Base-by-base conservation (phyloP, 352 stramenopile genomes). In the Phytophthora capsici region DNA sequence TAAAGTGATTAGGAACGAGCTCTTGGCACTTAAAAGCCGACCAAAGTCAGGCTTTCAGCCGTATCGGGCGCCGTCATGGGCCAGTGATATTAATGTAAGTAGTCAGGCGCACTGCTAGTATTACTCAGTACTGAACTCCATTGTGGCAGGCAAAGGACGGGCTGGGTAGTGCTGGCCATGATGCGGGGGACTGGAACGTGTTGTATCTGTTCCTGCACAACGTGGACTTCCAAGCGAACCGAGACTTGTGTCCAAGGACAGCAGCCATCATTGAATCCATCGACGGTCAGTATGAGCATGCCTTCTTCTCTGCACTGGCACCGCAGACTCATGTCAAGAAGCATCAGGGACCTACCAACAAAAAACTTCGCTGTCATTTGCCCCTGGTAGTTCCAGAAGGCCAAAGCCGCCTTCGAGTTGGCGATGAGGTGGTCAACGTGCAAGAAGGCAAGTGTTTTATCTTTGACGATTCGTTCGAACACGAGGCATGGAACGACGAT, bases 401-500 rank as follows among this genome's bases (percentile, higher is more conserved):
- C 9, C 26, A 66, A 34, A 92, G 88, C 23, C 71, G 80, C 9
- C 72, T 97, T 22, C 88, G 90, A 23, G 88, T 89, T 17, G 91
- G 88, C 12, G 69, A 82, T 47, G 72, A 95, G 49, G 73, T 80
- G 9, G 69, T 95, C 20, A 30, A 79, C 16, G 93, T 91, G 49
- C 53, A 89, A 40, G 82, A 97, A 63, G 96, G 95, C 47, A 91
- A 98, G 43, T 96, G 92, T n/a, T 82, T 99, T 26, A 66, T 99
- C 4, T 98, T 99, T 61, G 97, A 99, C 75, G 98, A 99, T 81
- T 98, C 89, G 22, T 99, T 98, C 73, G 93, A 99, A 76, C 98
- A 99, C 75, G 92, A 99, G 75, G 97, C 98, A 4, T 99, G 96
- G 96, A 99, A 99, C 75, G 80, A 91, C 52, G 78, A 95, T 48